Evolutionary conservation across 225 moss, liverwort and hornwort genomes (phyloP), one percentile per base, ranked within the genome.

Genomic region (Climacium dendroides): DNA sequence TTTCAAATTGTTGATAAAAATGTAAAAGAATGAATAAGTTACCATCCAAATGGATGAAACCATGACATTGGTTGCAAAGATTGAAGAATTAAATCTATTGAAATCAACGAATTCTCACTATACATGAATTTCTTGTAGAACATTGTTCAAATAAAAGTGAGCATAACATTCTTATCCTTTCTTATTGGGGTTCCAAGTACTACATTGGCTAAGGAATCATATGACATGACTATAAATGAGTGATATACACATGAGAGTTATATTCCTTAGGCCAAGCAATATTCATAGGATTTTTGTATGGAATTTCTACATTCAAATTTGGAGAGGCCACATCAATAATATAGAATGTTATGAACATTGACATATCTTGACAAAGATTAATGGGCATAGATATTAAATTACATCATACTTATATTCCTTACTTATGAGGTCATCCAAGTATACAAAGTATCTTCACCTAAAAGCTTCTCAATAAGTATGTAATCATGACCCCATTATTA

Each of bases 141-240:
- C 12, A 47, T 18, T 30, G 1, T 48, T 47, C 13, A 47, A 30
- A 30, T 45, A 45, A 45, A 29, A n/a, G n/a, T n/a, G n/a, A n/a
- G n/a, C n/a, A n/a, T n/a, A n/a, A 17, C 2, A 18, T 30, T 10
- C 30, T 30, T 48, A 48, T 30, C 0, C 1, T 4, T 19, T 74
- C 2, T 74, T 74, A 11, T 48, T 32, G 12, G 3, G 4, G 1
- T 74, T 4, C 19, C 2, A 11, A 19, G 6, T 48, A 30, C 10
- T 66, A n/a, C 2, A 7, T 19, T 12, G 0, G 1, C n/a, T n/a
- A 11, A 19, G 15, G 50, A 50, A 74, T 50, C 1, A 13, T 1
- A 50, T 48, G 15, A 25, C 1, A 15, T 41, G 5, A 9, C 15
- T 70, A 19, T 12, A 1, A 73, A 74, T 32, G 32, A 48, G 7